These are phyloP conservation scores for Vitis labrusca DNA, from an alignment of 164 flowering plant genomes.

Conservation along the genomic window DNA sequence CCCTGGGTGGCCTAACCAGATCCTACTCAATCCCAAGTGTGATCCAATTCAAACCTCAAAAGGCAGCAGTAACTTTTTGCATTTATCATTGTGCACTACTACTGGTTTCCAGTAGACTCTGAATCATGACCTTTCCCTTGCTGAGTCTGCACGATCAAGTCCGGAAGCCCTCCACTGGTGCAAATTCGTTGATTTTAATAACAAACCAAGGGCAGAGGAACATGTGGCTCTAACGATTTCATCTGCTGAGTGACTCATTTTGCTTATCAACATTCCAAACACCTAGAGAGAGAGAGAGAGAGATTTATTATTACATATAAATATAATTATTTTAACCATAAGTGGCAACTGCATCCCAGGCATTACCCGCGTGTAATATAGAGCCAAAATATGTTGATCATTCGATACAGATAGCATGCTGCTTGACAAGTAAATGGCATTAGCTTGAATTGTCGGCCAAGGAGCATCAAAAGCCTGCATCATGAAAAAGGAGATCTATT, in stretches of 20 bases:
- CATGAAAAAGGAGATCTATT: neutral
- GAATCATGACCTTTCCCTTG: conserved; percentile 30
- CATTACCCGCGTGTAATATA: conserved; percentile 65
- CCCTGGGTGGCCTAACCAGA: too few species aligned
- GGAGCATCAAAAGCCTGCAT: conserved; percentile 94
- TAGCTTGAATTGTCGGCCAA: conserved; percentile 92
- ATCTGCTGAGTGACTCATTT: conserved; percentile 72
- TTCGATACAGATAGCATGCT: conserved; percentile 69
- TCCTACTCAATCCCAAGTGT: too few species aligned
- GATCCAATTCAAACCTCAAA: too few species aligned
- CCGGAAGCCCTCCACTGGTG: conserved; percentile 51
- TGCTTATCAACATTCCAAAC: conserved; percentile 71
- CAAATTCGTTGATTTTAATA: conserved; percentile 59
- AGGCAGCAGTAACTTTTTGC: too few species aligned
- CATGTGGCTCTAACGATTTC: conserved; percentile 83
- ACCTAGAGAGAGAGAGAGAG: conserved; percentile 46
- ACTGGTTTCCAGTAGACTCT: conserved; percentile 16
- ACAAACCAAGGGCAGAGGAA: conserved; percentile 67
- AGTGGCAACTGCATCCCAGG: too few species aligned
- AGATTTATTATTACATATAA: neutral
- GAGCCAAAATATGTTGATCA: conserved; percentile 67
- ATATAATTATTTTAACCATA: neutral
- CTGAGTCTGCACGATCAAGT: conserved; percentile 48
- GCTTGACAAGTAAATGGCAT: conserved; percentile 81
- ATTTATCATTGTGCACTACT: neutral